These are phyloP conservation scores for Leccinum subgranulosum DNA, from an alignment of 768 basidiomycete species.

Conservation along the genomic window DNA sequence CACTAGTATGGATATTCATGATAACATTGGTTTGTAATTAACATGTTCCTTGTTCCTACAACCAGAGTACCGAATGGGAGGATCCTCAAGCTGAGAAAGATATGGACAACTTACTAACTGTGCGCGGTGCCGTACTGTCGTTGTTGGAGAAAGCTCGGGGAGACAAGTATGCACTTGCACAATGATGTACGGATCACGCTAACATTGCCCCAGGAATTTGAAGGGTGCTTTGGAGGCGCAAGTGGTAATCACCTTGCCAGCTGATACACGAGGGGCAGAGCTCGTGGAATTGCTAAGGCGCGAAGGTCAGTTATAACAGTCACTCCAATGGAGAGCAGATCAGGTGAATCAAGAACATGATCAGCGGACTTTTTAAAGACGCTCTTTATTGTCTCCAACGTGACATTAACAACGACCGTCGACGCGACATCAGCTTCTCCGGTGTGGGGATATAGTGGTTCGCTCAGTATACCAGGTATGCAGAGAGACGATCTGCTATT, in stretches of 20 bases:
- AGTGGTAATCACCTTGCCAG: slow-evolving; percentile 58
- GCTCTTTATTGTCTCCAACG: slow-evolving; percentile 81
- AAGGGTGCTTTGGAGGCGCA: slow-evolving; percentile 76
- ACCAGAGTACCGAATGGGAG: slow-evolving; percentile 59
- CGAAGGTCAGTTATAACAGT: slow-evolving; percentile 26
- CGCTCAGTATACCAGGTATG: slow-evolving; percentile 46
- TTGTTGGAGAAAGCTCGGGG: slow-evolving; percentile 75
- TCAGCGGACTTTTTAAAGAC: slow-evolving; percentile 64
- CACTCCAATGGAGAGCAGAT: too few species aligned
- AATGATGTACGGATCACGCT: not conserved
- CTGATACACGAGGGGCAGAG: slow-evolving; percentile 23
- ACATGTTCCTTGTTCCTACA: not conserved
- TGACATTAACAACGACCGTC: slow-evolving; percentile 45
- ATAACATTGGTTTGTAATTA: not conserved
- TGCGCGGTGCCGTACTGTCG: slow-evolving; percentile 60
- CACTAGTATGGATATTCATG: slow-evolving; percentile 48
- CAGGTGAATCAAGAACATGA: not conserved
- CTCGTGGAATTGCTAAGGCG: slow-evolving; percentile 44
- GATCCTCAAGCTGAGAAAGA: slow-evolving; percentile 53
- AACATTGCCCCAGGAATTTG: slow-evolving; percentile 48
- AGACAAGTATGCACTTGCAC: slow-evolving; percentile 54
- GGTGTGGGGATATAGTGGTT: slow-evolving; percentile 49
- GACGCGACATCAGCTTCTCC: slow-evolving; percentile 39
- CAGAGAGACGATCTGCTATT: not conserved
- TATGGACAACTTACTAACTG: slow-evolving; percentile 58